Evolutionary conservation across 495 filamentous ascomycete genomes (phyloP).

Genomic region (Ascodesmis nigricans): DNA sequence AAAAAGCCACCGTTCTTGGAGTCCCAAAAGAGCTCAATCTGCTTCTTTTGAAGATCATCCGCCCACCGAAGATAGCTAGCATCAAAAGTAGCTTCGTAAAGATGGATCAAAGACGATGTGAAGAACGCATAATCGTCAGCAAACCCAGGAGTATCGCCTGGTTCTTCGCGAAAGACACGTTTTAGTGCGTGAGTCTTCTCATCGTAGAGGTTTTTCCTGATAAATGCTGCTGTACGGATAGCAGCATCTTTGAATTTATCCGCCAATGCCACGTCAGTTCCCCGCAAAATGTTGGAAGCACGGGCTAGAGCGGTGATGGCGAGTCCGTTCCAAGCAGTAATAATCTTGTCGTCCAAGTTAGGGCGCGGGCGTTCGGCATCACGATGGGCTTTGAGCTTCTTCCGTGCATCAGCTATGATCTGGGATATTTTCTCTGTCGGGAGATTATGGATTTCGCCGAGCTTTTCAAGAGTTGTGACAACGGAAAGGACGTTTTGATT

Average conservation of each 20-base stretch:
- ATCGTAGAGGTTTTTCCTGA: slow-evolving; percentile 58
- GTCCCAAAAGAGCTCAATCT: slow-evolving; percentile 50
- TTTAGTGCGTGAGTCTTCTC: slow-evolving; percentile 37
- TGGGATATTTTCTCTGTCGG: slow-evolving; percentile 46
- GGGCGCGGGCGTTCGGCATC: slow-evolving; percentile 57
- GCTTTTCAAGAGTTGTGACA: slow-evolving; percentile 34
- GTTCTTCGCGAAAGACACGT: slow-evolving; percentile 55
- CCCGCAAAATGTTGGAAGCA: slow-evolving; percentile 41
- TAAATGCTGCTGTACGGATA: slow-evolving; percentile 47
- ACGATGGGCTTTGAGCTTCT: slow-evolving; percentile 50
- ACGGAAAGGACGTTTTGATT: slow-evolving; percentile 37
- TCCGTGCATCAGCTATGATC: slow-evolving; percentile 44
- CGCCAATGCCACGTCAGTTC: slow-evolving; percentile 35
- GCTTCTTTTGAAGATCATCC: slow-evolving; percentile 54
- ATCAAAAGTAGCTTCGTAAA: slow-evolving; percentile 76
- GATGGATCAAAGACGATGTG: slow-evolving; percentile 58
- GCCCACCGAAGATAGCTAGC: slow-evolving; percentile 63
- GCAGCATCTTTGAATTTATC: slow-evolving; percentile 41
- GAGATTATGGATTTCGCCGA: slow-evolving; percentile 61
- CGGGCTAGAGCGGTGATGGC: slow-evolving; percentile 66
- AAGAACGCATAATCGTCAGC: slow-evolving; percentile 92
- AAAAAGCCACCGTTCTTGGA: slow-evolving; percentile 52
- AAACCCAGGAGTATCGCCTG: slow-evolving; percentile 52
- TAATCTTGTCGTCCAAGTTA: slow-evolving; percentile 77
- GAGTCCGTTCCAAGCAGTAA: slow-evolving; percentile 73